phyloP scores from a whole-genome alignment of 2,329 filamentous ascomycete species.

The Epichloe gansuensis region DNA sequence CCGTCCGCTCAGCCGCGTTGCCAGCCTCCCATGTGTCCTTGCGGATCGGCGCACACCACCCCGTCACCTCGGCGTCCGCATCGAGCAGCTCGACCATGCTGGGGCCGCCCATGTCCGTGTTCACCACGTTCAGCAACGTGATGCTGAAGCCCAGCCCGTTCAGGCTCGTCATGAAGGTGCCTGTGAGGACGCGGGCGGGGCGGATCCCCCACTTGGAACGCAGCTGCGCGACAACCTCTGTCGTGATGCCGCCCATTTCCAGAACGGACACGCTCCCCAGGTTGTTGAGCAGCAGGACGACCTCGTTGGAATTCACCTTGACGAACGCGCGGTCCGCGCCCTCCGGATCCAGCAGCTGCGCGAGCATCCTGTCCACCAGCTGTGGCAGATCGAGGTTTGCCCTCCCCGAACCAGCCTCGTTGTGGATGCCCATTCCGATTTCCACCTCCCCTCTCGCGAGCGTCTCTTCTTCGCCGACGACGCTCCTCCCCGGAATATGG shows the following conservation, averaged over 20 bases:
- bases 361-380: slow-evolving; percentile 52
- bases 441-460: slow-evolving; percentile 46
- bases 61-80: slow-evolving; percentile 53
- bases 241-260: slow-evolving; percentile 58
- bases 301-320: slow-evolving; percentile 46
- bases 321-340: slow-evolving; percentile 63
- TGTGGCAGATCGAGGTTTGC: slow-evolving; percentile 38
- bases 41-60: slow-evolving; percentile 53
- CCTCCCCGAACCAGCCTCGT: slow-evolving; percentile 47
- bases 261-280: slow-evolving; percentile 60
- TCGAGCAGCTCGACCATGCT: slow-evolving; percentile 60
- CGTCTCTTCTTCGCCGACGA: slow-evolving; percentile 38
- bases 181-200: slow-evolving; percentile 54
- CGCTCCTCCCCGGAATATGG: slow-evolving; percentile 71
- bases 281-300: slow-evolving; percentile 63
- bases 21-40: slow-evolving; percentile 50
- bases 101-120: slow-evolving; percentile 43
- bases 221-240: slow-evolving; percentile 54
- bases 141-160: slow-evolving; percentile 68
- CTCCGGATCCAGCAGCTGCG: slow-evolving; percentile 50
- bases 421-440: slow-evolving; percentile 69
- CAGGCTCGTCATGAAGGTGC: slow-evolving; percentile 67
- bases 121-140: slow-evolving; percentile 51
- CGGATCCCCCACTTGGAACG: slow-evolving; percentile 42
- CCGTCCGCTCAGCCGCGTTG: slow-evolving; percentile 34